These are phyloP conservation scores for Saprolegnia parasitica DNA, from an alignment of 352 stramenopile genomes.

Conservation along the genomic window DNA sequence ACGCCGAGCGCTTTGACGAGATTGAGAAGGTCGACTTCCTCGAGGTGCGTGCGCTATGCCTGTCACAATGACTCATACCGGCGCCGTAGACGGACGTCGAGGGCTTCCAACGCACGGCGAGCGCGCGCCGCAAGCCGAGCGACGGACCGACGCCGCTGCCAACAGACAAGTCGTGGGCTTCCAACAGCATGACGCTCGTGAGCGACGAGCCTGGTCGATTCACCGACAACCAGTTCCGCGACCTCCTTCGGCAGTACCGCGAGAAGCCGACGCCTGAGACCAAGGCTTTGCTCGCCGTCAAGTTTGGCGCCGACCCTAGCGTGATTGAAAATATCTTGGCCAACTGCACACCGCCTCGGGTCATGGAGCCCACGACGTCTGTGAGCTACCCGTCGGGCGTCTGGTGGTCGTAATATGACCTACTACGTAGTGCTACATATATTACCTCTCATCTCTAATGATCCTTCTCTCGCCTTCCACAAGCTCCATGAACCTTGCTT, in stretches of 20 bases:
- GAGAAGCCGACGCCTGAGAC: slow-evolving; percentile 13
- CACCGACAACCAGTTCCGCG: slow-evolving; percentile 25
- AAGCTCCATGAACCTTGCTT: too few relatives aligned
- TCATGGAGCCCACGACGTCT: slow-evolving; percentile 9
- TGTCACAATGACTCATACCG: neutral
- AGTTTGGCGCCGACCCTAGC: neutral
- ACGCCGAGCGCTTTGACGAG: slow-evolving; percentile 27
- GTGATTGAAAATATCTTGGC: slow-evolving; percentile 16
- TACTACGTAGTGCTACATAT: too few relatives aligned
- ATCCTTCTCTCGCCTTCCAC: neutral
- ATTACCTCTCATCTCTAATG: neutral
- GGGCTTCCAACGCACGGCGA: slow-evolving; percentile 14
- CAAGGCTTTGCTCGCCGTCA: neutral
- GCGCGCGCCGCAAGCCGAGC: neutral
- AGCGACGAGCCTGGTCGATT: slow-evolving; percentile 10
- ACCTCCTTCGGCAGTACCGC: slow-evolving; percentile 12
- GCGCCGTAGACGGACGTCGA: slow-evolving; percentile 17
- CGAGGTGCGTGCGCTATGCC: slow-evolving; percentile 11
- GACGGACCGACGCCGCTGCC: slow-evolving; percentile 19
- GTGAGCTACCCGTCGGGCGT: slow-evolving; percentile 18
- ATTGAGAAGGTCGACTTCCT: slow-evolving; percentile 18
- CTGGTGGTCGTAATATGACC: slow-evolving; percentile 17
- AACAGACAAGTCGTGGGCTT: slow-evolving; percentile 14
- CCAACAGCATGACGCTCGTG: slow-evolving; percentile 24
- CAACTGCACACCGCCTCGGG: slow-evolving; percentile 7